Evolutionary conservation across 768 basidiomycete species (phyloP), one percentile per base, ranked within the genome.

Genomic region (Trametes cubensis): DNA sequence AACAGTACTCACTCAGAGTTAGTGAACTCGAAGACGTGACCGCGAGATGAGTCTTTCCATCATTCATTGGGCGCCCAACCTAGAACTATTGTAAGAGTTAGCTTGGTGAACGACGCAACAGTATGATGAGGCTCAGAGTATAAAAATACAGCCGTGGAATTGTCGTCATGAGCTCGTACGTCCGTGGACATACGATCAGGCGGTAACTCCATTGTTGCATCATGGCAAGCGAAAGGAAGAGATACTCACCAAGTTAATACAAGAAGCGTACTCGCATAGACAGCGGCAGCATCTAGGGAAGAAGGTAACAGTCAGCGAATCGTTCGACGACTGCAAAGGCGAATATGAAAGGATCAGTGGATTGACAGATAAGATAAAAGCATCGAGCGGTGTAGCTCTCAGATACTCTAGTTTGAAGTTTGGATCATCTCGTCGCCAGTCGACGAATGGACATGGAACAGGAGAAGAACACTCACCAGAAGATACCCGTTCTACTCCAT

Each of bases 331-430:
- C 26, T 34, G 40, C 18, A 54, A 44, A 8, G 39, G 46, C 11
- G 50, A 11, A 44, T 20, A 45, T n/a, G 17, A 18, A 28, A 58
- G 68, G 61, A 72, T 90, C 88, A 89, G 88, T 80, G 79, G 83
- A 85, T 81, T 80, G 79, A 81, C 78, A 83, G 82, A 80, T 78
- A 81, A 69, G 73, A 63, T 81, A 63, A 87, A 86, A 90, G 83
- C 90, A 91, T 87, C 69, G 87, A 77, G 83, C 82, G 74, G 7
- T 41, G 6, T 68, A 65, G 80, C 85, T 75, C 90, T 92, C 90
- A 92, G 81, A 91, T 86, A 92, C 89, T 92, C 89, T 92, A 92
- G 90, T 92, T 92, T 92, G 89, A 89, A 82, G 75, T 70, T 78
- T 76, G 79, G 71, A 75, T 90, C 88, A 87, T 89, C 86, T 55